Conservation (phyloP, 169 alveolate species). For the Cryptosporidium meleagridis region DNA sequence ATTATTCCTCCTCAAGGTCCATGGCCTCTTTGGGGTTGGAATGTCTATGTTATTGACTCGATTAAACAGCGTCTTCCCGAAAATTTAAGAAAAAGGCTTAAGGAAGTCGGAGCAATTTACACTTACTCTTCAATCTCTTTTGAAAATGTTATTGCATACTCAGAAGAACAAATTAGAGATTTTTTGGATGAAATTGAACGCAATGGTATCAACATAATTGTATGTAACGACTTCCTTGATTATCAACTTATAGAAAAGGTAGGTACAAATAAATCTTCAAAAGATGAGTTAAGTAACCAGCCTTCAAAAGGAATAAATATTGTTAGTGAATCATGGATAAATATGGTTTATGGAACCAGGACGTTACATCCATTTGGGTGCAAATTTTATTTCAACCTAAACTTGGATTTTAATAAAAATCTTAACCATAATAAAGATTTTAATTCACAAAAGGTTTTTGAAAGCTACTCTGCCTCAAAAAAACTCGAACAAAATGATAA, state of each 20-base stretch:
- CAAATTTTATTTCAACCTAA: conserved; percentile 12
- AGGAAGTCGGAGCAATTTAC: conserved; percentile 45
- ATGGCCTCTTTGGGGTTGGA: conserved; percentile 76
- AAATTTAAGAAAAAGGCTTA: neutral
- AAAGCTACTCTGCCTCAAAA: neutral
- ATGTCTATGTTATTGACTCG: conserved; percentile 13
- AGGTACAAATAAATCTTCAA: neutral
- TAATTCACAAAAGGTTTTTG: neutral
- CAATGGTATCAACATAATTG: neutral
- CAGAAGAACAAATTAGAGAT: neutral
- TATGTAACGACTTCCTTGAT: conserved; percentile 36
- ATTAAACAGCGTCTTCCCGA: neutral
- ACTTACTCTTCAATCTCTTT: neutral
- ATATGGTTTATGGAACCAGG: conserved; percentile 70
- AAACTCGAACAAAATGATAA: neutral
- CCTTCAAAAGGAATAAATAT: neutral
- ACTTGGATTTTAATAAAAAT: neutral
- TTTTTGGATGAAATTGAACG: neutral
- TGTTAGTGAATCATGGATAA: conserved; percentile 60
- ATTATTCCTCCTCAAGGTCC: conserved; percentile 66
- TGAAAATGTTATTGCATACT: conserved; percentile 4
- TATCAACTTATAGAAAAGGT: neutral
- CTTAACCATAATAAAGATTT: neutral
- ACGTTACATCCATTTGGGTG: conserved; percentile 58
- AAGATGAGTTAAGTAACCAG: neutral